A percentile compares a stretch with the other conserved stretches of the same genome.
These are phyloP conservation scores for Fragaria nilgerrensis DNA, from an alignment of 306 rosid species.

Conservation along the genomic window DNA sequence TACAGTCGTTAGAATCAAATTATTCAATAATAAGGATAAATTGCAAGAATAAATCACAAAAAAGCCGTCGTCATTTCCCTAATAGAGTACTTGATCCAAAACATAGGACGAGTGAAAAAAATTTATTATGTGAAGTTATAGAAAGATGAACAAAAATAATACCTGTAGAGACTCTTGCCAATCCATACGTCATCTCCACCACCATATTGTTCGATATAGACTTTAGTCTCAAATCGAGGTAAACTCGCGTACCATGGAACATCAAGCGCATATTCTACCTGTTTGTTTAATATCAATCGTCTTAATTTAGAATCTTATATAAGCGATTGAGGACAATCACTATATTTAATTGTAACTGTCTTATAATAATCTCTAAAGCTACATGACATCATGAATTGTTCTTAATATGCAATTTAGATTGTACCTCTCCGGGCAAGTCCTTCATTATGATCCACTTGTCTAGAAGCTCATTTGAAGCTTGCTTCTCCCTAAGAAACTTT, in stretches of 20 bases:
- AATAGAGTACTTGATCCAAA: neutral
- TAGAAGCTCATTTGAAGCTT: constrained; percentile 52
- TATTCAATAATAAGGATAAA: neutral
- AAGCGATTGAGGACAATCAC: neutral
- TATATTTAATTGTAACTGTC: neutral
- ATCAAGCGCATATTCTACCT: constrained; percentile 82
- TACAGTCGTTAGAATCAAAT: neutral
- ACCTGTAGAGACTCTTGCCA: constrained; percentile 97
- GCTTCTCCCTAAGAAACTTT: constrained; percentile 56
- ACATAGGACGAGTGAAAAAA: neutral
- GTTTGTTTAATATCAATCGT: neutral
- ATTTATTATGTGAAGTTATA: neutral
- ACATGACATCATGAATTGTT: neutral
- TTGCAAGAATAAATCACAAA: neutral
- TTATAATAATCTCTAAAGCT: neutral
- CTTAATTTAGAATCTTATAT: neutral
- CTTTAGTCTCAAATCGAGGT: constrained; percentile 72
- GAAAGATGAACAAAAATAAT: neutral
- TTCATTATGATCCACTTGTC: constrained; percentile 93
- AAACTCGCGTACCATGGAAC: constrained; percentile 83
- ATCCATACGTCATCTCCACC: constrained; percentile 82
- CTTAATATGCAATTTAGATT: neutral
- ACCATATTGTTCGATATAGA: constrained; percentile 80
- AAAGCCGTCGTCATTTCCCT: neutral
- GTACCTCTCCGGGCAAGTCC: constrained; percentile 77